Evolutionary conservation across 345 rosid species (phyloP), one percentile per base, ranked within the genome.

Genomic region (Boechera stricta): DNA sequence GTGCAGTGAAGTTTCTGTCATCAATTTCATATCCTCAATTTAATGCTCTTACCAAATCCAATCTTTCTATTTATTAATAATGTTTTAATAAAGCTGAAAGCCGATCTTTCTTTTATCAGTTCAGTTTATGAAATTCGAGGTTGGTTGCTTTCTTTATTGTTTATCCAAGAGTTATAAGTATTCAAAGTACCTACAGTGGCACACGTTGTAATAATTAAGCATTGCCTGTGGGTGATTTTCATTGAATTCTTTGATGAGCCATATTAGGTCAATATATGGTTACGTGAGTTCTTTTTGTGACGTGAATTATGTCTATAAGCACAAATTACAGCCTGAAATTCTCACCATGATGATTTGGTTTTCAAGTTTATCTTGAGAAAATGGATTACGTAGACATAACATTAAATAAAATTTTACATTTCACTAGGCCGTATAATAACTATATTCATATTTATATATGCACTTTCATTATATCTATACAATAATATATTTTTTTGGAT

Each of bases 11-110:
- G 64, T 73, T 77, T 64, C 54, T 59, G 71, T 29, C 68, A 70
- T 64, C 60, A 64, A 12, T 55, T 77, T 71, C 71, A 64, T 42
- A 63, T 63, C 66, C 57, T 47, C 45, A 57, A 72, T 71, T 78
- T 6, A 72, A 67, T 72, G 77, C 63, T 6, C 26, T 64, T 72
- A 78, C 77, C 73, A 57, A 77, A 77, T 72, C 24, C 10, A 77
- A 57, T 9, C 33, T 53, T 63, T 77, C 57, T 49, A 60, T 60
- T 59, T 60, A 76, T 29, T 29, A 52, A 61, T 64, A 59, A 49
- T 21, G 36, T 52, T 38, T 51, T 2, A 2, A 28, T 16, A 53
- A 8, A 10, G 11, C 33, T 10, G 39, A 54, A 47, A 41, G 11
- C 45, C 41, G 16, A 65, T 66, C 65, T 42, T 49, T 54, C 64